Evolutionary conservation across 2,329 filamentous ascomycete genomes (phyloP).

Genomic region (Nigrospora osmanthi): DNA sequence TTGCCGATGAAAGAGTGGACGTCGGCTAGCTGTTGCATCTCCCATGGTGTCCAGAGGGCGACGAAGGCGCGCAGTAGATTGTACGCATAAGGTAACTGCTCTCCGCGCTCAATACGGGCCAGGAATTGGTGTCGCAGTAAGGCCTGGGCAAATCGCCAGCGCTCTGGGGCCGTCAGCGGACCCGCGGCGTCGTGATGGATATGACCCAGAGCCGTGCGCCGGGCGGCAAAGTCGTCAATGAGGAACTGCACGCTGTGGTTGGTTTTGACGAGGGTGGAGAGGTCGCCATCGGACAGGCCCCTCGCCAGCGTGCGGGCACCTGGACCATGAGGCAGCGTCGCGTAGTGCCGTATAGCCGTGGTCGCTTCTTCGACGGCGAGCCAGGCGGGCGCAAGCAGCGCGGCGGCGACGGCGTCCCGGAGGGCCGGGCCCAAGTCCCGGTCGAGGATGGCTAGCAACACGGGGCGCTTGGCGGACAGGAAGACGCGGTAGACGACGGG

Average conservation of each 20-base stretch:
- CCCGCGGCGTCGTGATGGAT: too few species aligned
- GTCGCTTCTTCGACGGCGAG: background rate
- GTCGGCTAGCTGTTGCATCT: background rate
- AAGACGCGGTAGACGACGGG: background rate
- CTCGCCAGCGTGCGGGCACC: background rate
- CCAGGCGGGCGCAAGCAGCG: background rate
- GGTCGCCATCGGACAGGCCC: background rate
- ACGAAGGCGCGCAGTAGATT: background rate
- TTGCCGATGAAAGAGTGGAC: background rate
- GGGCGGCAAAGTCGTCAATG: background rate
- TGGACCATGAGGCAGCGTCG: background rate
- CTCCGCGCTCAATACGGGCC: background rate
- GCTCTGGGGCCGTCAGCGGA: too few species aligned
- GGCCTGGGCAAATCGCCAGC: too few species aligned
- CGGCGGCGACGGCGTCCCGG: background rate
- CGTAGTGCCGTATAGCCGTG: background rate
- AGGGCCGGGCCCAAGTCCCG: background rate
- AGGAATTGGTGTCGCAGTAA: too few species aligned
- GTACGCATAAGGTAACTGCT: background rate
- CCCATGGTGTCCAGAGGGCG: background rate
- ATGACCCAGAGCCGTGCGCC: too few species aligned
- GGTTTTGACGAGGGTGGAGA: background rate
- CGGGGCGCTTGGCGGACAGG: background rate
- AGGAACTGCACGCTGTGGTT: background rate
- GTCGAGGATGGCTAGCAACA: background rate